Evolutionary conservation across 2,329 filamentous ascomycete species (phyloP).

Genomic region (Stagonosporopsis vannaccii): DNA sequence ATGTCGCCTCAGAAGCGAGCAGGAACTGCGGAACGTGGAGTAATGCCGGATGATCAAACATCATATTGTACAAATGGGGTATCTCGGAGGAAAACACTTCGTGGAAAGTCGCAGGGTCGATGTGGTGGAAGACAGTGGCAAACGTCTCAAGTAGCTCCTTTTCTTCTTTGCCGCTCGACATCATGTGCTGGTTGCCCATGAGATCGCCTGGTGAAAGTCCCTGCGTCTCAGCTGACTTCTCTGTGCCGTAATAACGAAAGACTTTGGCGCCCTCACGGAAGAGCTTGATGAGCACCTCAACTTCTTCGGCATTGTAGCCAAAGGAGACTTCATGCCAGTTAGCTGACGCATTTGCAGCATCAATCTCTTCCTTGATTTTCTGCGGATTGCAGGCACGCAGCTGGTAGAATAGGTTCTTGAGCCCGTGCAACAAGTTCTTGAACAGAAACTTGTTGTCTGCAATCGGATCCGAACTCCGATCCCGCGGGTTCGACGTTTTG

Average conservation of each 20-base stretch:
- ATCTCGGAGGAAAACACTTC: conserved; percentile 99
- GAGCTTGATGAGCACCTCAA: conserved; percentile 93
- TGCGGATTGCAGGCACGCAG: conserved; percentile 84
- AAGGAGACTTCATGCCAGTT: conserved; percentile 97
- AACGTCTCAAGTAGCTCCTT: conserved; percentile 98
- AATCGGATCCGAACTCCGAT: conserved; percentile 88
- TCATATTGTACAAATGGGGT: conserved; percentile 94
- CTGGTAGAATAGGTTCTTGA: conserved; percentile 97
- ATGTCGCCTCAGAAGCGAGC: conserved; percentile 97
- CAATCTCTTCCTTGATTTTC: conserved; percentile 65
- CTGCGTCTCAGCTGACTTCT: conserved; percentile 77
- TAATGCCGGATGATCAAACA: conserved; percentile 93
- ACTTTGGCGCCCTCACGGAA: conserved; percentile 96
- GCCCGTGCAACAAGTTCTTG: conserved; percentile 91
- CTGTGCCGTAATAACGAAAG: conserved; percentile 95
- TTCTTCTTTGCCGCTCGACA: conserved; percentile 92
- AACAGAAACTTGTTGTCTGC: conserved; percentile 98
- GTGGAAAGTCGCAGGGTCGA: conserved; percentile 97
- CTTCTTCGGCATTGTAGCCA: conserved; percentile 96
- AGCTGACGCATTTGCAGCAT: conserved; percentile 77
- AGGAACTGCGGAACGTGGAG: conserved; percentile 98
- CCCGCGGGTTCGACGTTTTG: conserved; percentile 89
- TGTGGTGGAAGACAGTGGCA: conserved; percentile 96
- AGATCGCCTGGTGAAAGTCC: conserved; percentile 87
- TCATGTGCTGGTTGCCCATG: conserved; percentile 93